Evolutionary conservation across 2,329 filamentous ascomycete species (phyloP).

Genomic region (Dothideomycetidae sp.): DNA sequence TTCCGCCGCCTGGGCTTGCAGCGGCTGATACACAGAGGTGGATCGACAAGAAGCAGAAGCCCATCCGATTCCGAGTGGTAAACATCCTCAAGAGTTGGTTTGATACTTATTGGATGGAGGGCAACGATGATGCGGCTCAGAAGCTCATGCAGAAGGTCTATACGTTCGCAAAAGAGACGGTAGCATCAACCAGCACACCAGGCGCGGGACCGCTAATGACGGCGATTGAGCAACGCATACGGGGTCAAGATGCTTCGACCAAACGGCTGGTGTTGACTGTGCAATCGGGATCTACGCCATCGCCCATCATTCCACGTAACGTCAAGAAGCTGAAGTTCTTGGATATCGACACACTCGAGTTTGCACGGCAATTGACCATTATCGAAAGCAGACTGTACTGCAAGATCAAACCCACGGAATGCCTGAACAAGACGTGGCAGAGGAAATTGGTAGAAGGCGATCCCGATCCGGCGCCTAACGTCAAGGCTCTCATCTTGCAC

Average conservation of each 20-base stretch:
- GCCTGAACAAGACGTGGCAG: conserved; percentile 97
- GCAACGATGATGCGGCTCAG: conserved; percentile 67
- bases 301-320: conserved; percentile 91
- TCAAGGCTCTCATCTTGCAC: conserved; percentile 91
- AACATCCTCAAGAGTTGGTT: conserved; percentile 99
- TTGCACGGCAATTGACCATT: conserved; percentile 93
- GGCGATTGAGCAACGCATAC: conserved; percentile 75
- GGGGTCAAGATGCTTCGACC: conserved; percentile 72
- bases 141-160: conserved; percentile 79
- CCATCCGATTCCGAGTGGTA: conserved; percentile 87
- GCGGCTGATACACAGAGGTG: conserved; percentile 68
- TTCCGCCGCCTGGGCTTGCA: conserved; percentile 70
- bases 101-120: conserved; percentile 98
- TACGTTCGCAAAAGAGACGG: conserved; percentile 78
- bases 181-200: conserved; percentile 85
- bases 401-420: conserved; percentile 92
- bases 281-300: conserved; percentile 58
- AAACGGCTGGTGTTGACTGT: conserved; percentile 79
- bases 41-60: conserved; percentile 89
- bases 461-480: conserved; percentile 76
- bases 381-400: conserved; percentile 90
- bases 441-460: conserved; percentile 78
- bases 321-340: conserved; percentile 99
- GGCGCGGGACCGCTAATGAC: conserved; percentile 73
- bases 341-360: conserved; percentile 90